Percentiles rank a stretch among this genome's conserved stretches.
Evolutionary conservation across 75 land plant species (phyloP).

Genomic region (Cupressus sempervirens): DNA sequence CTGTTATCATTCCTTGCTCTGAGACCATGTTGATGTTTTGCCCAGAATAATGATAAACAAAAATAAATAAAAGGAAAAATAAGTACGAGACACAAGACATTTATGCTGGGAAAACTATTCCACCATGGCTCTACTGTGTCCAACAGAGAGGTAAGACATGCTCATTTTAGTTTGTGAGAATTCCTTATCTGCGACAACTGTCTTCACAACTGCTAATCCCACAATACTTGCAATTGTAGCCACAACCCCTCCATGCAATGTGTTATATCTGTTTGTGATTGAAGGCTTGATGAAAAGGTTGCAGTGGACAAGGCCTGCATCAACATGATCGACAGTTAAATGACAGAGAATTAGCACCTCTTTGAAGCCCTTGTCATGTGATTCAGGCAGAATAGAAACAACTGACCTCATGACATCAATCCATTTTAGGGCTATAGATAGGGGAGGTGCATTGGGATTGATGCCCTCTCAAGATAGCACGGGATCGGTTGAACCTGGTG

Average conservation of each 20-base stretch:
- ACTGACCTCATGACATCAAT: background rate
- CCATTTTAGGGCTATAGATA: background rate
- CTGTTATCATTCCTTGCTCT: too few relatives aligned
- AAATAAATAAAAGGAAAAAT: too few relatives aligned
- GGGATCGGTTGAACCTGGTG: background rate
- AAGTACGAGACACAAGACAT: too few relatives aligned
- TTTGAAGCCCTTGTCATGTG: background rate
- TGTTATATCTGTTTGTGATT: conserved; percentile 25
- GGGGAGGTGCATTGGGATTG: background rate
- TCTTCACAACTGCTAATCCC: conserved; percentile 36
- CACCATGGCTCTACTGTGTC: conserved; percentile 27
- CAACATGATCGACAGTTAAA: conserved; percentile 15
- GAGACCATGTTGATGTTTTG: too few relatives aligned
- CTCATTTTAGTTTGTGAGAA: conserved; percentile 38
- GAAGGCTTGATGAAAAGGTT: conserved; percentile 29
- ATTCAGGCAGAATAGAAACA: background rate
- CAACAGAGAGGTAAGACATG: conserved; percentile 37
- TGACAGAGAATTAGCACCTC: conserved; percentile 11
- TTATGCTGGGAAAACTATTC: too few relatives aligned
- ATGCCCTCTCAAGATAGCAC: background rate
- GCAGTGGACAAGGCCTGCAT: conserved; percentile 31
- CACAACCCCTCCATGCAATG: conserved; percentile 54
- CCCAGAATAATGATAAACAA: too few relatives aligned
- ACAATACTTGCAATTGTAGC: conserved; percentile 32
- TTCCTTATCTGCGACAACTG: conserved; percentile 33